A percentile compares a stretch with the other conserved stretches of the same genome.
These are phyloP conservation scores for Astrephomene gubernaculifera DNA, from an alignment of 139 green algal species.

Conservation along the genomic window DNA sequence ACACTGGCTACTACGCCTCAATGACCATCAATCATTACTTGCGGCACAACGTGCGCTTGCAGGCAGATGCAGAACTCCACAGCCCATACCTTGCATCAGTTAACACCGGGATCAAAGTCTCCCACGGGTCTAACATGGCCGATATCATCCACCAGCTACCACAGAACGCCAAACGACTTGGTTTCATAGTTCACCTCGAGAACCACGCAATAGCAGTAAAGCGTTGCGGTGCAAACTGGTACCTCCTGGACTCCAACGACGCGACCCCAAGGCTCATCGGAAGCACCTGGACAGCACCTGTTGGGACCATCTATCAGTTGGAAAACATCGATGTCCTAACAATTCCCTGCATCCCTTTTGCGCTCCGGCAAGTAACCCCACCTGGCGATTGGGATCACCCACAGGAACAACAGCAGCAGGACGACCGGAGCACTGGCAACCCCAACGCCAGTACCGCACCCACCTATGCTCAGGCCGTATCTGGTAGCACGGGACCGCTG, in stretches of 20 bases:
- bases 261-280: background rate
- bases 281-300: background rate
- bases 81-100: background rate
- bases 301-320: background rate
- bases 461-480: background rate
- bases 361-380: background rate
- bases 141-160: background rate
- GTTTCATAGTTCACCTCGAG: background rate
- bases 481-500: background rate
- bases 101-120: background rate
- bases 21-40: background rate
- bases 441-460: background rate
- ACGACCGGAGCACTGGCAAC: background rate
- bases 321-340: background rate
- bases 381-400: background rate
- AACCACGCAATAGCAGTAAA: background rate
- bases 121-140: background rate
- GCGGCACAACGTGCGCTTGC: background rate
- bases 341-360: background rate
- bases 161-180: background rate
- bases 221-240: background rate
- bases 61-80: background rate
- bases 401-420: background rate
- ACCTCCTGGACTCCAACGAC: background rate
- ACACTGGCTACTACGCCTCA: background rate